Conservation (phyloP, 2,329 filamentous ascomycete genomes). For the Basipetospora chlamydospora region DNA sequence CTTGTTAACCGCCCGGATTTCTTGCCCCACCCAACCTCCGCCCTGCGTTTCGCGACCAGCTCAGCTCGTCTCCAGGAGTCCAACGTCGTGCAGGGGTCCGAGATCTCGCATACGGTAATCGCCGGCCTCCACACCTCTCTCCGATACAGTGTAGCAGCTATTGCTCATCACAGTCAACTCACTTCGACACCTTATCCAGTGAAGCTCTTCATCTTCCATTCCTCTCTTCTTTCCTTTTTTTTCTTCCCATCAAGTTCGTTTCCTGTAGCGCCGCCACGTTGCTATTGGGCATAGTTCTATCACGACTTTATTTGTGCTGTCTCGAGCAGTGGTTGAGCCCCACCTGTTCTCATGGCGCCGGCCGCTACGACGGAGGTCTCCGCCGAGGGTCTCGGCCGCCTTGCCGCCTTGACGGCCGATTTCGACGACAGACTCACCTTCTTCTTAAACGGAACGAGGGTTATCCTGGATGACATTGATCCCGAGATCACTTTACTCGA, state of each 20-base stretch:
- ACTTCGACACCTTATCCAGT: no score
- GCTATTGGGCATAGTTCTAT: background rate
- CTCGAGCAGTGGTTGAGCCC: background rate
- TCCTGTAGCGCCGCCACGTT: background rate
- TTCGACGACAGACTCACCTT: conserved; percentile 85
- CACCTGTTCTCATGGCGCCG: conserved; percentile 1
- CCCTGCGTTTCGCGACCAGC: no score
- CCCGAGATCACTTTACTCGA: conserved; percentile 86
- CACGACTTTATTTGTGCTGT: background rate
- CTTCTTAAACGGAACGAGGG: conserved; percentile 86
- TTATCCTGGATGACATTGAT: conserved; percentile 73
- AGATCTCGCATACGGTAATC: no score
- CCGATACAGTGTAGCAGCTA: no score
- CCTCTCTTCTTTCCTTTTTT: background rate
- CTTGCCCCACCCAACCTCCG: no score
- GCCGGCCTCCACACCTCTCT: no score
- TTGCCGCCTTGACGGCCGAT: conserved; percentile 42
- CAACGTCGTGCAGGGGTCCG: no score
- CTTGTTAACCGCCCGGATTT: no score
- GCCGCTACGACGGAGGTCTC: conserved; percentile 1
- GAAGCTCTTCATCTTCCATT: background rate
- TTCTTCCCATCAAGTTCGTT: background rate
- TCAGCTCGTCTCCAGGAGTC: no score
- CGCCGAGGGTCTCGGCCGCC: background rate
- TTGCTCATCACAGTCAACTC: no score